Base-by-base conservation (phyloP, 495 filamentous ascomycete genomes). In the Achaetomiella virescens region DNA sequence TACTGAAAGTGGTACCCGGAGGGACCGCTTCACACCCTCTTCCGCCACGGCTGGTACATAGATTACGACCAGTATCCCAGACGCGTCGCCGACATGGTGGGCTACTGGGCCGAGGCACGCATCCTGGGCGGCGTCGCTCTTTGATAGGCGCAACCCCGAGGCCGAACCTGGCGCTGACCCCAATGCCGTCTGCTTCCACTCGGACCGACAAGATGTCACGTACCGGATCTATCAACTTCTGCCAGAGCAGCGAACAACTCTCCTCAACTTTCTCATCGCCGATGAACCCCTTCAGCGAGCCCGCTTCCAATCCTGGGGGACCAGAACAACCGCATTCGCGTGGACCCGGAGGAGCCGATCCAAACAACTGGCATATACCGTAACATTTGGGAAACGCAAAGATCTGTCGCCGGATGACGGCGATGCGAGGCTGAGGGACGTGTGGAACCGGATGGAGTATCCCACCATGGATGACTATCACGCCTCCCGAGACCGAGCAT, bases 71-170 rank as follows among this genome's bases (percentile, higher is more conserved):
- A 63, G 31, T 73, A 70, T 45, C 65, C 67, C 15, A 45, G 64
- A 6, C 60, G 57, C 11, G 59, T 66, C 9, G 65, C 63, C 7
- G 67, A 71, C 55, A 44, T 65, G 11, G 65, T 68, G 18, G 70
- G 67, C 22, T 71, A 70, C 54, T 71, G 66, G 69, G 69, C 65
- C 36, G 69, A 68, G 52, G 50, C 53, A 10, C 55, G 64, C 12
- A 65, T 68, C 35, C 54, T 70, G 0, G 63, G 69, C n/a, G 66
- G 65, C n/a, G 66, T 73, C 64, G 4, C 27, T 67, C 8, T 72
- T 73, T 40, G 66, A 71, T 45, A 52, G 67, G 37, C 52, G 49
- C 37, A 7, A 43, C 24, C 49, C 49, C 4, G 18, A 41, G 1
- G 24, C 36, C 12, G 45, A 58, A 18, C 36, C 33, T 11, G 11